phyloP scores from a whole-genome alignment of 108 stramenopile species.

The Cyclotella sp. region DNA sequence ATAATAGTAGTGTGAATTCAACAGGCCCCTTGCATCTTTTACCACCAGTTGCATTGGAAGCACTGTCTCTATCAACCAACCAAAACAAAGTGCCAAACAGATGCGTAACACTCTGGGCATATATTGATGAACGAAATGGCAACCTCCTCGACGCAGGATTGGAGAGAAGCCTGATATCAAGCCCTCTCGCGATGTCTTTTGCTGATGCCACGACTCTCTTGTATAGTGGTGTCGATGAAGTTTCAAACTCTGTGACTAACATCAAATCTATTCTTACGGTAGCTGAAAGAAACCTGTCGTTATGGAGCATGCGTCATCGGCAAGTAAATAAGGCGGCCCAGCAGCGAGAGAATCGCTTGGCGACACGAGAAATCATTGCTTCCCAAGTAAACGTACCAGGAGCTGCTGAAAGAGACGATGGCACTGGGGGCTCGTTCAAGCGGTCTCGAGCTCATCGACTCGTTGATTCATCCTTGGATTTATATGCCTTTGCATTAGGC shows the following conservation, averaged over 20 bases:
- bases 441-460: conserved; percentile 76
- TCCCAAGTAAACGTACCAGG: conserved; percentile 28
- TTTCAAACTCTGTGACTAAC: conserved; percentile 36
- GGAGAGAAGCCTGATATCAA: conserved; percentile 74
- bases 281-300: conserved; percentile 60
- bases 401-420: conserved; percentile 54
- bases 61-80: conserved; percentile 61
- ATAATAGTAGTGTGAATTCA: background rate
- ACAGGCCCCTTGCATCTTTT: conserved; percentile 75
- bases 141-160: conserved; percentile 81
- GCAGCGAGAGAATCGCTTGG: conserved; percentile 68
- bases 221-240: conserved; percentile 34
- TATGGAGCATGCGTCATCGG: conserved; percentile 60
- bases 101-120: conserved; percentile 87
- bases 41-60: conserved; percentile 73
- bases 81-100: conserved; percentile 50
- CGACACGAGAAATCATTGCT: conserved; percentile 59
- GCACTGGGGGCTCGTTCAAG: conserved; percentile 59
- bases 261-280: conserved; percentile 57
- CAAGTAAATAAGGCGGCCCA: conserved; percentile 58
- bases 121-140: conserved; percentile 83
- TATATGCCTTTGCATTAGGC: conserved; percentile 64
- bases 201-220: conserved; percentile 65
- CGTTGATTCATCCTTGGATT: conserved; percentile 77
- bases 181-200: conserved; percentile 69